Conservation (phyloP, 805 yeast genomes). For the Starmerella geochares region DNA sequence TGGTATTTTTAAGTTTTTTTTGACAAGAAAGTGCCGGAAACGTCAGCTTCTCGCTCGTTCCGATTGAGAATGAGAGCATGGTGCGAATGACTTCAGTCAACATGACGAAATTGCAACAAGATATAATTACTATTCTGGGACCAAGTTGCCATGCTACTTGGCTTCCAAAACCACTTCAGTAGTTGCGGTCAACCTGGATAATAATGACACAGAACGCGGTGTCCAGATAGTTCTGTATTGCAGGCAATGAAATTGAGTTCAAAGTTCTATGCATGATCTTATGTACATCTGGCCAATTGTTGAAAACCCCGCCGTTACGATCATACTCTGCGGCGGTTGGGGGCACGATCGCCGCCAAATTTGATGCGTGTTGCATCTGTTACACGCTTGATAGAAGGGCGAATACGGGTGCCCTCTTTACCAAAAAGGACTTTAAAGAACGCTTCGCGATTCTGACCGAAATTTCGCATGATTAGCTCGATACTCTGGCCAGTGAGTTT, state of each 20-base stretch:
- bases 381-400: slow-evolving; percentile 57
- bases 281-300: neutral
- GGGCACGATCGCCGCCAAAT: slow-evolving; percentile 87
- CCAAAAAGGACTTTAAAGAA: slow-evolving; percentile 76
- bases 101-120: too few relatives aligned
- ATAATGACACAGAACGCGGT: too few relatives aligned
- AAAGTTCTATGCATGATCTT: neutral
- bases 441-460: slow-evolving; percentile 84
- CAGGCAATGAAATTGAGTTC: neutral
- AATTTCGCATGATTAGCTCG: slow-evolving; percentile 69
- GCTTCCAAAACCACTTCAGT: too few relatives aligned
- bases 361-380: slow-evolving; percentile 73
- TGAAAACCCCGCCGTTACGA: neutral
- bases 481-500: slow-evolving; percentile 49
- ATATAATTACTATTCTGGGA: too few relatives aligned
- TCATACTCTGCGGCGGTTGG: slow-evolving; percentile 50
- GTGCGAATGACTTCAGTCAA: too few relatives aligned
- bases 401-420: slow-evolving; percentile 67
- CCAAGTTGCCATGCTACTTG: too few relatives aligned
- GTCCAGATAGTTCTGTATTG: too few relatives aligned
- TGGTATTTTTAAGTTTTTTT: too few relatives aligned
- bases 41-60: too few relatives aligned
- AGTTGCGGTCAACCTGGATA: too few relatives aligned
- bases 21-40: too few relatives aligned
- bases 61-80: too few relatives aligned